Conservation (phyloP, 164 flowering plant species). For the Nymphaea colorata region DNA sequence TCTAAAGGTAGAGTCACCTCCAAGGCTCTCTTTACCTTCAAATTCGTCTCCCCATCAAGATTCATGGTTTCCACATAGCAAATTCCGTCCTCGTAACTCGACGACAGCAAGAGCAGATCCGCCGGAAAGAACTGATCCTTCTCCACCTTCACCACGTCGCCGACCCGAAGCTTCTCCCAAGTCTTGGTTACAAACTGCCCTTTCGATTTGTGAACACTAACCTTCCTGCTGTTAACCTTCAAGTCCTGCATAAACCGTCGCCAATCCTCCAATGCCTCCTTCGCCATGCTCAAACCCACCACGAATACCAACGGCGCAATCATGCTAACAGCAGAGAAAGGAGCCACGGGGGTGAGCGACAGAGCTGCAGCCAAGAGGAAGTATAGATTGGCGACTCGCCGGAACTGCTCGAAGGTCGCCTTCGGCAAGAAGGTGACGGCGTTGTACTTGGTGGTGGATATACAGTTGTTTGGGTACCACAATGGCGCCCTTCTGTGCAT, state of each 20-base stretch:
- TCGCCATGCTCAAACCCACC: slow-evolving; percentile 92
- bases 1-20: slow-evolving; percentile 55
- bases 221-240: slow-evolving; percentile 70
- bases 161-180: slow-evolving; percentile 68
- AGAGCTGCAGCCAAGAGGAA: slow-evolving; percentile 74
- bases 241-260: slow-evolving; percentile 80
- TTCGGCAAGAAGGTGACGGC: slow-evolving; percentile 71
- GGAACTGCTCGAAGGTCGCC: slow-evolving; percentile 88
- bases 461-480: slow-evolving; percentile 54
- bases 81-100: slow-evolving; percentile 83
- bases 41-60: slow-evolving; percentile 87
- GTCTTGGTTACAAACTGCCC: slow-evolving; percentile 46
- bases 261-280: slow-evolving; percentile 94
- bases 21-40: slow-evolving; percentile 71
- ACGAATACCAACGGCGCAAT: slow-evolving; percentile 88
- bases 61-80: slow-evolving; percentile 97
- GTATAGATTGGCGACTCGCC: slow-evolving; percentile 91
- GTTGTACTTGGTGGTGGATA: slow-evolving; percentile 90
- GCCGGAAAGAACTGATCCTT: slow-evolving; percentile 88
- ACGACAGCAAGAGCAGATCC: slow-evolving; percentile 69
- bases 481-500: slow-evolving; percentile 46
- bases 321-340: slow-evolving; percentile 80
- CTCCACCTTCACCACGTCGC: slow-evolving; percentile 79
- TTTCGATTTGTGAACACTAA: slow-evolving; percentile 38
- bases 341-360: slow-evolving; percentile 62